Conservation (phyloP, 129 eudicot genomes). For the Lactuca sativa region DNA sequence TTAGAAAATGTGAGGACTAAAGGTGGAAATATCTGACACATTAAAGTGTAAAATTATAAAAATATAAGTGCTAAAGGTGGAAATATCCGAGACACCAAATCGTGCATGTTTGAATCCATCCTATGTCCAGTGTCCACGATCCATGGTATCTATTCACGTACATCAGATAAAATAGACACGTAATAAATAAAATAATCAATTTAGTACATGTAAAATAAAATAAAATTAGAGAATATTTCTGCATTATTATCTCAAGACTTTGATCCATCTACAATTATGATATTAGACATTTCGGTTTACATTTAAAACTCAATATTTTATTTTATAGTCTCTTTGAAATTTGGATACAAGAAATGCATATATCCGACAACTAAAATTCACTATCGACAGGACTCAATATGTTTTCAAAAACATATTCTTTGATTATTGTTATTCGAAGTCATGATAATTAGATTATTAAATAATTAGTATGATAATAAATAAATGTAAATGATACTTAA, state of each 20-base stretch:
- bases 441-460: no score
- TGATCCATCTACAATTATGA: background rate
- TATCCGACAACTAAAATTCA: no score
- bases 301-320: background rate
- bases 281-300: background rate
- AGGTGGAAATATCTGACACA: background rate
- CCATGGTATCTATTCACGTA: slow-evolving; percentile 29
- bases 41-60: background rate
- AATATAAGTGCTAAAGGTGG: slow-evolving; percentile 4
- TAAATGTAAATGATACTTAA: no score
- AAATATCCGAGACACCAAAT: slow-evolving; percentile 17
- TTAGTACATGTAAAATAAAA: background rate
- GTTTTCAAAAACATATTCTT: no score
- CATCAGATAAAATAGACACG: slow-evolving; percentile 18
- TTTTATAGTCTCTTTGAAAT: no score
- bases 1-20: background rate
- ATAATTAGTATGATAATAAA: no score
- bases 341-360: no score
- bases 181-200: slow-evolving; percentile 2
- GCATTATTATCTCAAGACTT: background rate
- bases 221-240: no score
- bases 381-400: no score
- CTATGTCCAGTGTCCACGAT: slow-evolving; percentile 24
- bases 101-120: slow-evolving; percentile 31
- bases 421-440: no score